phyloP scores from a whole-genome alignment of 495 filamentous ascomycete species.

The Penicillium pulvis region DNA sequence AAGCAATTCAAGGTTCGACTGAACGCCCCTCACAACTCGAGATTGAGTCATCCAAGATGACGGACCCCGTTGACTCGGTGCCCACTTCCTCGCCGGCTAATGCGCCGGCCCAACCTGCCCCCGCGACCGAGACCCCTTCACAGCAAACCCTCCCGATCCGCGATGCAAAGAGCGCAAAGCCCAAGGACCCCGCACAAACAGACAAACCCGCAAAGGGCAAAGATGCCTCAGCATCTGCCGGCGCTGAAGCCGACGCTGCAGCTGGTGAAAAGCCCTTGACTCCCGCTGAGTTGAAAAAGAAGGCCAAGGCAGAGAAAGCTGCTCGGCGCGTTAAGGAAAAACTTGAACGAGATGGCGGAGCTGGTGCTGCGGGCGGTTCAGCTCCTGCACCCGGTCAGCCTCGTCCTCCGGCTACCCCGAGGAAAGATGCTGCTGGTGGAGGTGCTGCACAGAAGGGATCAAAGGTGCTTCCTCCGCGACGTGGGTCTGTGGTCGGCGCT shows the following conservation, averaged over 20 bases:
- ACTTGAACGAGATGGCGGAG: slow-evolving; percentile 42
- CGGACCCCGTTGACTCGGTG: slow-evolving; percentile 31
- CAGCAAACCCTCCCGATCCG: slow-evolving; percentile 29
- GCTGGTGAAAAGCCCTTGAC: slow-evolving; percentile 53
- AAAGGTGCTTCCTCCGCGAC: slow-evolving; percentile 36
- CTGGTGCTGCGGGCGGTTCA: slow-evolving; percentile 27
- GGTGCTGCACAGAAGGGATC: slow-evolving; percentile 39
- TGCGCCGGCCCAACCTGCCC: slow-evolving; percentile 14
- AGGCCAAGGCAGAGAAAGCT: slow-evolving; percentile 76
- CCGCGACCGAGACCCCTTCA: slow-evolving; percentile 24
- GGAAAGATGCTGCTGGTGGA: slow-evolving; percentile 45
- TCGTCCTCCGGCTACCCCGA: slow-evolving; percentile 38
- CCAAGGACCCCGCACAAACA: slow-evolving; percentile 29
- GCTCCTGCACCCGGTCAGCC: slow-evolving; percentile 24
- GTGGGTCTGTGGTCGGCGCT: slow-evolving; percentile 33
- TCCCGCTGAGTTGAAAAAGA: slow-evolving; percentile 71
- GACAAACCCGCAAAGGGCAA: slow-evolving; percentile 37
- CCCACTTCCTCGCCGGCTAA: slow-evolving; percentile 19
- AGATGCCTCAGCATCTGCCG: slow-evolving; percentile 18
- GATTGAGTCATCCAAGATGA: slow-evolving; percentile 34
- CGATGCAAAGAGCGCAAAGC: slow-evolving; percentile 31
- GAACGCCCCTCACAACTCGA: slow-evolving; percentile 17
- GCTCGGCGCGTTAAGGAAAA: slow-evolving; percentile 68
- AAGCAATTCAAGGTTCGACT: slow-evolving; percentile 30
- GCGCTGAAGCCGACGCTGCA: slow-evolving; percentile 12